Base-by-base conservation (phyloP, 75 land plant genomes). In the Picea glauca region DNA sequence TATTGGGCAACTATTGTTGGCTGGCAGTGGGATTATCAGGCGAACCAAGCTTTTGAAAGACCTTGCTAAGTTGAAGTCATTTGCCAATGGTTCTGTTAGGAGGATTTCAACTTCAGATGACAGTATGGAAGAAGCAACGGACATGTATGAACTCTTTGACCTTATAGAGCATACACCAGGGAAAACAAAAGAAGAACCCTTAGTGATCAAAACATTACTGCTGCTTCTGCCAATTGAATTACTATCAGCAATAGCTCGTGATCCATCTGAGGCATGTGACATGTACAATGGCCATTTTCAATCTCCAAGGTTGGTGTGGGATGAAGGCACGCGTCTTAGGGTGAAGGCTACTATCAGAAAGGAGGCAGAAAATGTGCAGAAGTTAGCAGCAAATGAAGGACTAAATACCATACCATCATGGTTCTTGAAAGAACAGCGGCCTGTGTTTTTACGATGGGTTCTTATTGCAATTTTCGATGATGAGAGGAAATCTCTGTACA, bases 81-180 rank as follows among this genome's bases (percentile, higher is more conserved):
- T 72, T 38, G 66, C 84, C 56, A 80, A 76, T 77, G 80, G 70
- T 50, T 65, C 75, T 23, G 78, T 50, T 32, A 72, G 58, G 50
- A 82, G 87, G 43, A 80, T 68, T 35, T 2, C 76, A 13, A 43
- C 76, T 20, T 58, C 63, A 23, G 77, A 73, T 58, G 82, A 84
- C n/a, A 81, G 83, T 23, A 85, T 81, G 21, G 81, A 77, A 35
- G 79, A 87, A 64, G 89, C 84, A 30, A 84, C 87, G 9, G 84
- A 87, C 56, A 87, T 87, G 89, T 87, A 87, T 78, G 89, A 84
- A 72, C 84, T 87, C 31, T 59, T 87, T n/a, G 79, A 80, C 61
- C 78, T 84, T 26, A 63, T 87, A 58, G 89, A 87, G 64, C 61
- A 62, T 32, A 65, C 31, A 40, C 40, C 13, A 18, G 75, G 65